phyloP scores from a whole-genome alignment of 2,329 filamentous ascomycete species.

The Diaporthe citrichinensis region DNA sequence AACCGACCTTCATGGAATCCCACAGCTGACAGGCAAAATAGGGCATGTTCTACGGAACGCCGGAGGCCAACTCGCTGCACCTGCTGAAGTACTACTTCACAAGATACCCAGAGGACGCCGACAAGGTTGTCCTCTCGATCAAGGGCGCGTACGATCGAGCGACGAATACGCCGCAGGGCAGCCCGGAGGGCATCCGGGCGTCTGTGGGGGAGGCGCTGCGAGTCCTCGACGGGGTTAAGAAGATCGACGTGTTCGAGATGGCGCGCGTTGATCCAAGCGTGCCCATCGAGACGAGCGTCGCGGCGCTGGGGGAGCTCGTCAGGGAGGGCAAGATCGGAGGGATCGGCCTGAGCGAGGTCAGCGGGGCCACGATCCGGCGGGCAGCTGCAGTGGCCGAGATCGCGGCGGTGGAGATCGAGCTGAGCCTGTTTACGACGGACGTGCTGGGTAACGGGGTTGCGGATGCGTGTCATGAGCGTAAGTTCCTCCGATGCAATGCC shows the following conservation, averaged over 20 bases:
- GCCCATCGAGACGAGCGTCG: slow-evolving; percentile 60
- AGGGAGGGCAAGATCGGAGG: slow-evolving; percentile 59
- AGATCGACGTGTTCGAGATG: slow-evolving; percentile 68
- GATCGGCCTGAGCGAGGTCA: slow-evolving; percentile 59
- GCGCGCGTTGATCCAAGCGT: slow-evolving; percentile 58
- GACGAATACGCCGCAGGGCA: slow-evolving; percentile 56
- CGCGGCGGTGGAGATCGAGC: slow-evolving; percentile 62
- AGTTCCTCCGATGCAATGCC: slow-evolving; percentile 72
- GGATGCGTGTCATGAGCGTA: slow-evolving; percentile 69
- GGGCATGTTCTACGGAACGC: slow-evolving; percentile 62
- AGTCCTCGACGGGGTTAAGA: slow-evolving; percentile 56
- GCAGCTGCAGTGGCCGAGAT: slow-evolving; percentile 56
- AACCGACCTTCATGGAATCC: background rate
- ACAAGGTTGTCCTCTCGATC: slow-evolving; percentile 67
- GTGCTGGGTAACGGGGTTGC: slow-evolving; percentile 55
- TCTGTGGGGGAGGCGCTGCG: slow-evolving; percentile 67
- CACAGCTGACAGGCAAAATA: slow-evolving; percentile 44
- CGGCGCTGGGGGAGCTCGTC: slow-evolving; percentile 54
- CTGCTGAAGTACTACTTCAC: slow-evolving; percentile 69
- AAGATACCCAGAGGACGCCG: slow-evolving; percentile 67
- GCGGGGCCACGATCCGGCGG: slow-evolving; percentile 56
- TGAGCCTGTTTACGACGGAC: slow-evolving; percentile 56
- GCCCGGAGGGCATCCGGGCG: slow-evolving; percentile 64
- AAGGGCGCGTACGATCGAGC: slow-evolving; percentile 63
- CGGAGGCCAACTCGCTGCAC: slow-evolving; percentile 65